Evolutionary conservation across 495 filamentous ascomycete genomes (phyloP), one percentile per base, ranked within the genome.

Genomic region (Bacidia rubella): DNA sequence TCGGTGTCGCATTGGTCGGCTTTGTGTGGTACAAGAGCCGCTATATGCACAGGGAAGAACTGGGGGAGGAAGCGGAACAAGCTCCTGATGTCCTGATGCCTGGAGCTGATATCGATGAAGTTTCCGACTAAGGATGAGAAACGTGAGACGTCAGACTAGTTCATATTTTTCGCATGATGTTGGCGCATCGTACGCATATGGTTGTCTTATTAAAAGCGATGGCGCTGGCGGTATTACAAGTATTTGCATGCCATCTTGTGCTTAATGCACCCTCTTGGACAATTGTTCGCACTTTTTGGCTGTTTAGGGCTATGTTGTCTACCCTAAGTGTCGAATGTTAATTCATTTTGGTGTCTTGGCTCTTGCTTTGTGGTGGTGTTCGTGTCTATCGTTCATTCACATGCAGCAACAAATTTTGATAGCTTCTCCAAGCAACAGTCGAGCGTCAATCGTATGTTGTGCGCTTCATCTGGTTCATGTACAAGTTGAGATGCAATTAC

Each of bases 1-100:
- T 83, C 11, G 86, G 86, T 0, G 46, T 66, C 2, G 65, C 63
- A 3, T 61, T 90, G 29, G 76, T 85, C n/a, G 60, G 55, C 2
- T 90, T 73, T 62, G 84, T 90, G n/a, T 57, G 56, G 43, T 47
- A 56, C 29, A 54, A 60, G 48, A 56, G 52, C 17, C 45, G 58
- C 21, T 57, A 53, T 48, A 57, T 68, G 54, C 63, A 63, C 23
- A 56, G 65, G 32, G 57, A 61, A 39, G 51, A 62, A 19, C 39
- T 71, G 4, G 64, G 65, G 20, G 57, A 63, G 25, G 68, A 71
- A 54, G 68, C 68, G 3, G 65, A 67, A 50, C 60, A 55, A 12
- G 62, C 62, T n/a, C 54, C 23, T 25, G 64, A 65, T 32, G 54
- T 19, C 20, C 17, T 61, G 23, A 69, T 69, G 58, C 67, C 67